phyloP scores from a whole-genome alignment of 805 yeast species.

The Candida tibetensis region DNA sequence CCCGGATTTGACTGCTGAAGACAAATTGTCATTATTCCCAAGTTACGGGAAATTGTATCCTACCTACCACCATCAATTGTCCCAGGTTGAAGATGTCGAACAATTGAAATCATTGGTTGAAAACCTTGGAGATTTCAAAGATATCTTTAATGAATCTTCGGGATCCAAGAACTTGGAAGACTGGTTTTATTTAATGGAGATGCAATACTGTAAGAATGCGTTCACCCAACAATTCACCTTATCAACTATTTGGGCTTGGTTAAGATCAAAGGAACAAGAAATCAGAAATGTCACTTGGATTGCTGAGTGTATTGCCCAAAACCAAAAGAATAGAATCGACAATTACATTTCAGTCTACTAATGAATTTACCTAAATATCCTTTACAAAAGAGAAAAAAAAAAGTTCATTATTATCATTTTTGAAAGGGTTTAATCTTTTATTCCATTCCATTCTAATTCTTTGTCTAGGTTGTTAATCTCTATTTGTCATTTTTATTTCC shows the following conservation, averaged over 20 bases:
- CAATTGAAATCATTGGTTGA: constrained; percentile 66
- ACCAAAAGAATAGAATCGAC: constrained; percentile 90
- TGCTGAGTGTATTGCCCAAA: constrained; percentile 98
- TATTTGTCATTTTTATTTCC: neutral
- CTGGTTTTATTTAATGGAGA: constrained; percentile 88
- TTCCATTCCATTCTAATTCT: neutral
- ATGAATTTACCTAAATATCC: constrained; percentile 2
- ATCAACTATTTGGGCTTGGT: constrained; percentile 93
- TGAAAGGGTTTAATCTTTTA: neutral
- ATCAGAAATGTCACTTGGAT: constrained; percentile 98
- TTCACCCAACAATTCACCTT: constrained; percentile 95
- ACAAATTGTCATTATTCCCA: constrained; percentile 73
- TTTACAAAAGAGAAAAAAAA: neutral
- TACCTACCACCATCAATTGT: constrained; percentile 57
- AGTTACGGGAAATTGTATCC: constrained; percentile 80
- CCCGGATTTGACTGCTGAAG: constrained; percentile 72
- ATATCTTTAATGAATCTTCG: constrained; percentile 44
- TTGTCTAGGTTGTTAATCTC: neutral
- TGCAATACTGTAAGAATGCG: constrained; percentile 88
- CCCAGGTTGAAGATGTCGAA: constrained; percentile 82
- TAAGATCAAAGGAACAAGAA: constrained; percentile 94
- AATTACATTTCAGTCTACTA: constrained; percentile 86
- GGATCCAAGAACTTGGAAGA: constrained; percentile 68
- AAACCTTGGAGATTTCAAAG: constrained; percentile 63
- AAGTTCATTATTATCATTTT: neutral